These are phyloP conservation scores for Plasmopara muralis DNA, from an alignment of 352 stramenopile species.

Conservation along the genomic window DNA sequence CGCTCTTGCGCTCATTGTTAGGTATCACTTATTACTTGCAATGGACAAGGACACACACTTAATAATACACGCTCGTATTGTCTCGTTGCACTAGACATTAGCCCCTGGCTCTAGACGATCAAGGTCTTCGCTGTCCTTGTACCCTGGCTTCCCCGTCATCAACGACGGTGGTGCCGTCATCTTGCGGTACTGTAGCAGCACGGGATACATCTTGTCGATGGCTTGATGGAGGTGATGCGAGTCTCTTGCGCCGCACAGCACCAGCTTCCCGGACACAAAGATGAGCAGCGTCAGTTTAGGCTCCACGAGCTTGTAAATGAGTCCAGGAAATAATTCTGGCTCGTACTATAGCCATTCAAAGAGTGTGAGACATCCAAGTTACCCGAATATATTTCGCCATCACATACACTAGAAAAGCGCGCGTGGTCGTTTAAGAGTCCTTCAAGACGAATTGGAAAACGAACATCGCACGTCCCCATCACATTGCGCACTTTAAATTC, in stretches of 20 bases:
- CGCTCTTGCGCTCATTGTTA: too few species aligned
- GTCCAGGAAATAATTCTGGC: slow-evolving; percentile 97
- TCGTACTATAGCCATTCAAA: slow-evolving; percentile 99
- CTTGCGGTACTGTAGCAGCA: slow-evolving; percentile 61
- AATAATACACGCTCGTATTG: slow-evolving; percentile 20
- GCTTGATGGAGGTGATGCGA: slow-evolving; percentile 49
- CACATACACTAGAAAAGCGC: slow-evolving; percentile 89
- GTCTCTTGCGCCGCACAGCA: slow-evolving; percentile 94
- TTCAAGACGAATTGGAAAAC: slow-evolving; percentile 98
- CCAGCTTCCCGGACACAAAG: slow-evolving; percentile 98
- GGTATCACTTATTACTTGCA: neutral
- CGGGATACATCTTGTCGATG: slow-evolving; percentile 66
- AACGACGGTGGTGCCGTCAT: slow-evolving; percentile 69
- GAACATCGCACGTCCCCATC: slow-evolving; percentile 95
- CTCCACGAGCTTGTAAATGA: slow-evolving; percentile 98
- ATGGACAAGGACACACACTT: slow-evolving; percentile 6
- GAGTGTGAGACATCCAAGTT: slow-evolving; percentile 76
- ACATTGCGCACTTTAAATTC: slow-evolving; percentile 97
- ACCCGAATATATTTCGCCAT: slow-evolving; percentile 16
- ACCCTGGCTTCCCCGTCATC: slow-evolving; percentile 59
- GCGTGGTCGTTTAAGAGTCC: slow-evolving; percentile 95
- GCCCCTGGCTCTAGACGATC: slow-evolving; percentile 55
- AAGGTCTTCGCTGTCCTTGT: slow-evolving; percentile 58
- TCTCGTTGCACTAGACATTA: slow-evolving; percentile 33
- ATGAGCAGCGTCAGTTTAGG: slow-evolving; percentile 98